Base-by-base conservation (phyloP, 306 rosid species). In the Neltuma alba region DNA sequence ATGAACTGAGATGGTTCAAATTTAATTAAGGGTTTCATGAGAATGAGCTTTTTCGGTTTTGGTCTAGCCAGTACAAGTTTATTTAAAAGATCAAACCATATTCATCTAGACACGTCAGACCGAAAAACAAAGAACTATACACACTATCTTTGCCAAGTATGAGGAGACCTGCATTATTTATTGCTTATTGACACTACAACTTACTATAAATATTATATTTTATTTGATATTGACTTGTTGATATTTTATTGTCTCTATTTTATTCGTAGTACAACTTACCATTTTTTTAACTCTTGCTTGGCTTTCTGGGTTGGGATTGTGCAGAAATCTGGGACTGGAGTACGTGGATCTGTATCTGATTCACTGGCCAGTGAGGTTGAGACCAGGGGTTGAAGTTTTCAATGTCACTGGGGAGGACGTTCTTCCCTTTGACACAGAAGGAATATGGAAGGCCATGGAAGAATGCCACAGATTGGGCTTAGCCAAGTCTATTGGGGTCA, bases 401-500 rank as follows among this genome's bases (percentile, higher is more conserved):
- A 65, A 83, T 28, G 44, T 72, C 48, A 21, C 47, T 25, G 64
- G 30, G 38, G 82, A 78, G 23, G 85, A 85, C 31, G 72, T 82
- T 44, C 2, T 85, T 23, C 88, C 82, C 76, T 79, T 85, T 79
- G 86, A 85, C 74, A 70, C 82, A 12, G 57, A 79, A 79, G 82
- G 80, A 30, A 64, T 73, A 64, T 85, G 88, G 86, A 54, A 85
- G 76, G 88, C 86, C n/a, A 85, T 82, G 85, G 81, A 83, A 74
- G 77, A 83, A 7, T 83, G 87, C 18, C 50, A 64, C 28, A 81
- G 60, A 52, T 40, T 83, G 40, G 87, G 87, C 11, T 64, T 86
- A 38, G 83, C 83, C 21, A 86, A 81, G 42, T 86, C 87, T 10
- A 79, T 86, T 70, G 89, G 85, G 70, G 85, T 83, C 33, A 75